These are phyloP conservation scores for Lolium perenne DNA, from an alignment of 176 grass and related monocot genomes.

Conservation along the genomic window DNA sequence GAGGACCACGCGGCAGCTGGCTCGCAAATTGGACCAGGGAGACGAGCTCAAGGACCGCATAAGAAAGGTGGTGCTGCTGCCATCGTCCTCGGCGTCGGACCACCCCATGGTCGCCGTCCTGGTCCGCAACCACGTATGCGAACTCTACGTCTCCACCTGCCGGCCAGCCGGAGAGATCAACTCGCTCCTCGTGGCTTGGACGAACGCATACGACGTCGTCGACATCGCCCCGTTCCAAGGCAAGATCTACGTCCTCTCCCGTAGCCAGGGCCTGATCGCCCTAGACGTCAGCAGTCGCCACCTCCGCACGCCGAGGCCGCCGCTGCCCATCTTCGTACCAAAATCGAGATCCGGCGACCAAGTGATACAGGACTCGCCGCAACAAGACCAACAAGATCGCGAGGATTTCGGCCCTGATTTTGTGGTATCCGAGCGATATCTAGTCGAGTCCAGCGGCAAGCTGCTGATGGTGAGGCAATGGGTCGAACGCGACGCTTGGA, in stretches of 20 bases:
- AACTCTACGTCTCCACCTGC: not conserved
- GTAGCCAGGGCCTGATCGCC: not conserved
- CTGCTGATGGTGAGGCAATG: constrained; percentile 9
- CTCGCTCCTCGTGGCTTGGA: not conserved
- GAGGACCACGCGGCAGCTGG: not conserved
- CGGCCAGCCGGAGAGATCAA: not conserved
- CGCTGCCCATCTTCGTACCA: not conserved
- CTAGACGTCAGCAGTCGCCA: not conserved
- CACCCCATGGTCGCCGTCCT: not conserved
- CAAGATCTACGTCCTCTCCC: not conserved
- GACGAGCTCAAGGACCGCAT: not conserved
- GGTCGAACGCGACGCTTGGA: not conserved
- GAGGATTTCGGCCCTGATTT: not conserved
- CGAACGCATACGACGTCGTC: not conserved
- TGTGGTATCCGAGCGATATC: not conserved
- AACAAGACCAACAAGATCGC: not conserved
- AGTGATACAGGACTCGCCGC: not conserved
- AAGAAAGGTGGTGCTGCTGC: not conserved
- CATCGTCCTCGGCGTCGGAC: not conserved
- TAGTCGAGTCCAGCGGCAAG: not conserved
- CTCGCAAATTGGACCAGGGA: not conserved
- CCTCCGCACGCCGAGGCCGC: not conserved
- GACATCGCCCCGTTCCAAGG: constrained; percentile 3
- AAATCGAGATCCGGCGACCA: not conserved
- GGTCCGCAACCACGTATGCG: not conserved